Percentiles rank a stretch among this genome's conserved stretches.
phyloP scores from a whole-genome alignment of 495 filamentous ascomycete genomes.

The Hyaloscypha variabilis region DNA sequence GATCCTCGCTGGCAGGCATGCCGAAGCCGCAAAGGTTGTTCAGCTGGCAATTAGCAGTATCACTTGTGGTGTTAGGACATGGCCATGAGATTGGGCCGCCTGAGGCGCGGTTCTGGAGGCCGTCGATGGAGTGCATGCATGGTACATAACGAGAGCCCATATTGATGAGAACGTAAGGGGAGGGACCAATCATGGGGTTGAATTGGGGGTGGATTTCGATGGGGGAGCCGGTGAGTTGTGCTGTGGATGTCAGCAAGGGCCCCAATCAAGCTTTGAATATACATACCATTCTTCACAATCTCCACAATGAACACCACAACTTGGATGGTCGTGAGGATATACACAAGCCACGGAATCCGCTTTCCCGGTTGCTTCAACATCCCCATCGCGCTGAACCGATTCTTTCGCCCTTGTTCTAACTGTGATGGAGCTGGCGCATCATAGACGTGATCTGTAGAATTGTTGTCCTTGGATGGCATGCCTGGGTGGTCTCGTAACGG shows the following conservation, averaged over 20 bases:
- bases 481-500: constrained; percentile 57
- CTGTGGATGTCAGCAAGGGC: constrained; percentile 45
- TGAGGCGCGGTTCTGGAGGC: constrained; percentile 60
- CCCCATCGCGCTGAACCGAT: constrained; percentile 39
- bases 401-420: constrained; percentile 29
- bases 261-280: constrained; percentile 8
- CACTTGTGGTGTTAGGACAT: constrained; percentile 75
- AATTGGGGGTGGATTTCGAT: constrained; percentile 85
- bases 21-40: constrained; percentile 80
- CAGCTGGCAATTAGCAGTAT: constrained; percentile 66
- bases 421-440: constrained; percentile 36
- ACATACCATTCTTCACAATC: constrained; percentile 77
- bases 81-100: constrained; percentile 55
- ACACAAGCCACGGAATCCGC: constrained; percentile 81
- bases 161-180: constrained; percentile 86
- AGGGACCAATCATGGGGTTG: constrained; percentile 97
- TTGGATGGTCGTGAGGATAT: constrained; percentile 76
- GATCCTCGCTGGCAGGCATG: constrained; percentile 33
- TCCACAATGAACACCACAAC: constrained; percentile 89
- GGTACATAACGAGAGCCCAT: constrained; percentile 94
- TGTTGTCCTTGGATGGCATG: constrained; percentile 39
- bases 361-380: constrained; percentile 45
- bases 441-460: constrained; percentile 52
- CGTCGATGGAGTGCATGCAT: constrained; percentile 85
- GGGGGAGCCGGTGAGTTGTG: constrained; percentile 67